phyloP scores from a whole-genome alignment of 306 rosid species.

The Cicer yamashitae region DNA sequence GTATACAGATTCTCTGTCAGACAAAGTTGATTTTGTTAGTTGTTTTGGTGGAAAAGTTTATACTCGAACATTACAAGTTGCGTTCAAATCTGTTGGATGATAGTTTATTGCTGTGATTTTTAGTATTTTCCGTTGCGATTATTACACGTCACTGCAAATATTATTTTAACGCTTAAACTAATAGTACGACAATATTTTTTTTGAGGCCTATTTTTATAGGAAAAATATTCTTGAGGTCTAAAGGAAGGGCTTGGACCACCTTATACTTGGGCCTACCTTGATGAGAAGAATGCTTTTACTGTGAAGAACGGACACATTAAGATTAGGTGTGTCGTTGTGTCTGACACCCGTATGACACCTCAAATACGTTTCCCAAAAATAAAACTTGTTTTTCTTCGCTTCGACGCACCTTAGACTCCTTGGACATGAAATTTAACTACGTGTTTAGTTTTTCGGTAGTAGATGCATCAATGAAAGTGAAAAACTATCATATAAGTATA shows the following conservation, averaged over 20 bases:
- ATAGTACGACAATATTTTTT: neutral
- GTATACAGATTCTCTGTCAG: neutral
- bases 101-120: neutral
- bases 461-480: too few species aligned
- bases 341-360: too few species aligned
- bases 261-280: neutral
- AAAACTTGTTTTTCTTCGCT: too few species aligned
- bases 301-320: too few species aligned
- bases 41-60: neutral
- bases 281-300: neutral
- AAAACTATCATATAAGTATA: too few species aligned
- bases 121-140: slow-evolving; percentile 3
- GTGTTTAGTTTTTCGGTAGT: too few species aligned
- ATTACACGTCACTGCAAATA: neutral
- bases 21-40: neutral
- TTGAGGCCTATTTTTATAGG: neutral
- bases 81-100: neutral
- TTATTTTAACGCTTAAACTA: neutral
- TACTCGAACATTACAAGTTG: neutral
- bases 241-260: neutral
- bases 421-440: too few species aligned
- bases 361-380: too few species aligned
- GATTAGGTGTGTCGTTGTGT: too few species aligned
- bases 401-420: too few species aligned
- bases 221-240: neutral